Conservation (phyloP, 345 rosid genomes). For the Streptanthus diversifolius region DNA sequence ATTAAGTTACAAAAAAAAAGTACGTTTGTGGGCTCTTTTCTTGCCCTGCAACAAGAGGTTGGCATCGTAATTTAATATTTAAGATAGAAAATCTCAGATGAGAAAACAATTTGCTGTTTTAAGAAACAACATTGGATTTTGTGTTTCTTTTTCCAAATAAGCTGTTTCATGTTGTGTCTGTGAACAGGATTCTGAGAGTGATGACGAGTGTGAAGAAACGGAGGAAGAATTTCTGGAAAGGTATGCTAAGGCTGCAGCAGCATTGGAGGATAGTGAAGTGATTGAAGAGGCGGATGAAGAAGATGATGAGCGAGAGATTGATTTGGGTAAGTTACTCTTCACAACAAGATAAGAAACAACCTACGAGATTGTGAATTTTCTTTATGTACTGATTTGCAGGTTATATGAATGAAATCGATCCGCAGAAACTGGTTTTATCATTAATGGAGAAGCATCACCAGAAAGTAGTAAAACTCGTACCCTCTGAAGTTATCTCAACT, state of each 20-base stretch:
- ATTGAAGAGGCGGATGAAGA: constrained; percentile 71
- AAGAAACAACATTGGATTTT: constrained; percentile 6
- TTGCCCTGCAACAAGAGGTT: neutral
- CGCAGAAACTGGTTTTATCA: constrained; percentile 29
- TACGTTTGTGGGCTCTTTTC: neutral
- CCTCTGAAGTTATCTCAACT: constrained; percentile 36
- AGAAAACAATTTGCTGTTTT: neutral
- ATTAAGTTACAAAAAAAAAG: neutral
- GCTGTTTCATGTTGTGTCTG: constrained; percentile 6
- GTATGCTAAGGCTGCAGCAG: constrained; percentile 72
- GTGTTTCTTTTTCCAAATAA: neutral
- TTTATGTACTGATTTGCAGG: constrained; percentile 38
- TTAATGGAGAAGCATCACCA: constrained; percentile 43
- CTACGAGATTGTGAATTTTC: neutral
- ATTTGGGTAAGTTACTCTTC: constrained; percentile 50
- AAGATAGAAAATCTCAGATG: neutral
- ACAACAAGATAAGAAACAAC: neutral
- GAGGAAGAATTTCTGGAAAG: constrained; percentile 81
- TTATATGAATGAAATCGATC: constrained; percentile 40
- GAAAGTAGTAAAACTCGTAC: constrained; percentile 15
- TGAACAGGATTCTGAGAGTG: constrained; percentile 67
- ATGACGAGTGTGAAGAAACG: constrained; percentile 73
- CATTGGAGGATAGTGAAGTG: constrained; percentile 43
- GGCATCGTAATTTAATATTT: neutral
- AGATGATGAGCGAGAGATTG: constrained; percentile 59